Evolutionary conservation across 208 protist species (phyloP).

Genomic region (Acanthamoeba triangularis): DNA sequence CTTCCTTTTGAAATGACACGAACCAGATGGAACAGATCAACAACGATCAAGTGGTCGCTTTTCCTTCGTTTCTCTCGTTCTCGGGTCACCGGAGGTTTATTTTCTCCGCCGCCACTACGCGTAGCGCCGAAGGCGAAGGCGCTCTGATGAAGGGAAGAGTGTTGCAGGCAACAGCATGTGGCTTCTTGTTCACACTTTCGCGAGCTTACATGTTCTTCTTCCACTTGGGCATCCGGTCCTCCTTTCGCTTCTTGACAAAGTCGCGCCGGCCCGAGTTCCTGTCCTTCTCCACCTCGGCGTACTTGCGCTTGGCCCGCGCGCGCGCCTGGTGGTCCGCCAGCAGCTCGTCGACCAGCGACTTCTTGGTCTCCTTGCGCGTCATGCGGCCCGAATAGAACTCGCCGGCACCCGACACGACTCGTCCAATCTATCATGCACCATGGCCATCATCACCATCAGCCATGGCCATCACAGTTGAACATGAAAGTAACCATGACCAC

Average conservation of each 20-base stretch:
- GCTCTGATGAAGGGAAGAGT: background rate
- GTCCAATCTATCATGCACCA: conserved; percentile 2
- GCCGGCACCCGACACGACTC: background rate
- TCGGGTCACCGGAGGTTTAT: background rate
- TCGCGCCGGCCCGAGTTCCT: background rate
- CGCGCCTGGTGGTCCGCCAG: conserved; percentile 1
- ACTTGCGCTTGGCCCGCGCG: conserved; percentile 47
- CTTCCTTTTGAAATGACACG: background rate
- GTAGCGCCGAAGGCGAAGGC: too few relatives aligned
- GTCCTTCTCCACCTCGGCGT: background rate
- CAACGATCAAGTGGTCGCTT: background rate
- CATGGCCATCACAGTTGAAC: background rate
- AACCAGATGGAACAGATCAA: background rate
- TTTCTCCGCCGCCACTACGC: background rate
- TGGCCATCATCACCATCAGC: background rate
- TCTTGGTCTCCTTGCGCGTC: conserved; percentile 8
- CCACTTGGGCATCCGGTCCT: conserved; percentile 20
- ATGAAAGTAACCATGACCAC: background rate
- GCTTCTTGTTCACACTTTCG: background rate
- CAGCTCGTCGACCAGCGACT: conserved; percentile 27
- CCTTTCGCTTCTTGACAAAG: conserved; percentile 18
- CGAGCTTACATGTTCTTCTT: conserved; percentile 51
- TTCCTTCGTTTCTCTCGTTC: background rate
- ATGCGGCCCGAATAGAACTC: conserved; percentile 68
- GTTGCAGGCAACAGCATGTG: background rate